A percentile compares a stretch with the other conserved stretches of the same genome.
Evolutionary conservation across 1,284 basidiomycete genomes (phyloP).

Genomic region (Papiliotrema laurentii): DNA sequence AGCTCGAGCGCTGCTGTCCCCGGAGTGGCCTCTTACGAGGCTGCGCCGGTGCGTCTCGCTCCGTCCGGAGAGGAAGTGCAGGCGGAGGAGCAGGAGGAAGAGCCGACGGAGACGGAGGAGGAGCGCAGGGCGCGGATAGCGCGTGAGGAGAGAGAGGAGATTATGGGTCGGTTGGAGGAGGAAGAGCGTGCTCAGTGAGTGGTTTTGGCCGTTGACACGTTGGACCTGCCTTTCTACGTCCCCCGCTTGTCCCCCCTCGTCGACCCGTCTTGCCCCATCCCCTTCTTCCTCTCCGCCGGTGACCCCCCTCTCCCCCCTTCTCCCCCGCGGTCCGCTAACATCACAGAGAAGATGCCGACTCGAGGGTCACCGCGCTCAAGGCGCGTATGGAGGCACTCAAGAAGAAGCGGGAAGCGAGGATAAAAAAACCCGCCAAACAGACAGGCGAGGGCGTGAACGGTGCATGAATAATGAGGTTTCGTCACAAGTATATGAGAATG

Average conservation of each 20-base stretch:
- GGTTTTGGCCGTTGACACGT: neutral
- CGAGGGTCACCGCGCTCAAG: constrained; percentile 43
- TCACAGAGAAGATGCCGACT: constrained; percentile 47
- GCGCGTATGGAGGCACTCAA: constrained; percentile 43
- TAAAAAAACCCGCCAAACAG: constrained; percentile 8
- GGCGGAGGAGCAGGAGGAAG: constrained; percentile 21
- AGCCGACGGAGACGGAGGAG: constrained; percentile 42
- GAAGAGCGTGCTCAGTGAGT: constrained; percentile 49
- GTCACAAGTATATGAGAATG: no score
- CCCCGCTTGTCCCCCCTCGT: no score
- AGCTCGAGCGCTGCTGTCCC: constrained; percentile 15
- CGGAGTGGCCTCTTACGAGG: constrained; percentile 42
- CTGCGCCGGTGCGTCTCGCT: constrained; percentile 37
- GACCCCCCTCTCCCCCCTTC: no score
- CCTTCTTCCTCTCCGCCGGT: no score
- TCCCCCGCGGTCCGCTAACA: neutral
- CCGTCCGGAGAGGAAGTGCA: constrained; percentile 8
- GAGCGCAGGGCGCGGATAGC: constrained; percentile 35
- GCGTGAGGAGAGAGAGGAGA: constrained; percentile 48
- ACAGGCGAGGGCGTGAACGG: neutral
- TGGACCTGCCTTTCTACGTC: no score
- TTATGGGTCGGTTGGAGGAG: constrained; percentile 44
- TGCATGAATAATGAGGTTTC: no score
- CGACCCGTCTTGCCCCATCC: no score
- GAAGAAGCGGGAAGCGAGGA: constrained; percentile 32